Evolutionary conservation across 2,329 filamentous ascomycete species (phyloP), one percentile per base, ranked within the genome.

Genomic region (Xylariaceae sp.): DNA sequence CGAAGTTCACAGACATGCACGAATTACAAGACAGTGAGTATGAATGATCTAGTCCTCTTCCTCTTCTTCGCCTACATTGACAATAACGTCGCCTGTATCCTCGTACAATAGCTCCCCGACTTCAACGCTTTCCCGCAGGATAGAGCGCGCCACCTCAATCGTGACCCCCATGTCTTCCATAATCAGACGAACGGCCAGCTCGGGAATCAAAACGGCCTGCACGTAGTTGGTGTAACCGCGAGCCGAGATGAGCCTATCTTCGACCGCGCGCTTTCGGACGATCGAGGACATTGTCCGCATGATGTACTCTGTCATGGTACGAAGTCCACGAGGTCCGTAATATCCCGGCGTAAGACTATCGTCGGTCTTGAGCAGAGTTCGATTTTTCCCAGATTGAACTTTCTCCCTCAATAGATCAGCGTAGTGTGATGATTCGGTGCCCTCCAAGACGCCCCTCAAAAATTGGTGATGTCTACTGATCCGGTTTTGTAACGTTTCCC

Each of bases 121-220:
- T 39, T 73, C 69, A 50, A 76, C 78, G 60, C 87, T 89, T 48
- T 85, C 77, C 48, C 74, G 67, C 55, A 91, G 63, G 16, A 90
- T 78, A 19, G 64, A 62, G 49, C 69, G 65, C 15, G 76, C 76
- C 43, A 68, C 61, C 7, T 61, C 59, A 34, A 64, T 62, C 3
- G 52, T 58, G 17, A 75, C 65, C 2, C 49, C 43, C 71, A 80
- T 73, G 46, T 80, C 78, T 51, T 81, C 74, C 63, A 70, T 73
- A 47, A 80, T 76, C 38, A 81, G 62, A 45, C 63, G 66, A 28
- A 74, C 66, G 18, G 74, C 69, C 49, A 80, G 57, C 60, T 95
- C 89, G 0, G 87, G 86, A 18, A 94, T 86, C 46, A 95, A 66
- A 1, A 91, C 87, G 1, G 74, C 72, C 62, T 89, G 84, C 2